Conservation (phyloP, 164 flowering plant genomes). For the Vitis vinifera region DNA sequence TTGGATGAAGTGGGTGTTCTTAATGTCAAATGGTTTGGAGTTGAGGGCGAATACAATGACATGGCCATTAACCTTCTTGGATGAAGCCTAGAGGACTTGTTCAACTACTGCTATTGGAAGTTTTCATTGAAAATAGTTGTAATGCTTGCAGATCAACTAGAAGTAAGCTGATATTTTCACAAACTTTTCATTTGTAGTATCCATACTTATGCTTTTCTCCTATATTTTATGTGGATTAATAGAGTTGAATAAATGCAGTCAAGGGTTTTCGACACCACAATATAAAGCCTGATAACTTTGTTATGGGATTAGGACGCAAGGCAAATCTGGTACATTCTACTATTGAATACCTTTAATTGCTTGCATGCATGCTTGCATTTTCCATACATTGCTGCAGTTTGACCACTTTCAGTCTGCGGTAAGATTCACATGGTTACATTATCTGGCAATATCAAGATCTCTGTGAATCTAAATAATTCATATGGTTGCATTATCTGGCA, state of each 20-base stretch:
- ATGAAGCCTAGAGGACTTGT: constrained; percentile 67
- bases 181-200: not conserved
- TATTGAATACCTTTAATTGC: not conserved
- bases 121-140: constrained; percentile 63
- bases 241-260: constrained; percentile 78
- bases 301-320: constrained; percentile 77
- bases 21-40: constrained; percentile 59
- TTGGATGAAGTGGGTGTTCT: too few species aligned
- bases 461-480: too few species aligned
- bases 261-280: constrained; percentile 75
- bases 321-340: constrained; percentile 55
- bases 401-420: too few species aligned
- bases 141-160: constrained; percentile 76
- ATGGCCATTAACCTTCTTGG: constrained; percentile 78
- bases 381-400: not conserved
- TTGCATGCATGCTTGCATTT: not conserved
- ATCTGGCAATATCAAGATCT: too few species aligned
- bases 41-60: constrained; percentile 62
- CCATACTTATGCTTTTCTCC: not conserved
- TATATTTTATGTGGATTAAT: constrained; percentile 36
- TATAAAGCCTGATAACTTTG: constrained; percentile 76
- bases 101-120: constrained; percentile 61
- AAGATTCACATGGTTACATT: too few species aligned
- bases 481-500: too few species aligned
- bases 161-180: constrained; percentile 16